phyloP scores from a whole-genome alignment of 2,329 filamentous ascomycete genomes.

The Aspergillus arachidicola region DNA sequence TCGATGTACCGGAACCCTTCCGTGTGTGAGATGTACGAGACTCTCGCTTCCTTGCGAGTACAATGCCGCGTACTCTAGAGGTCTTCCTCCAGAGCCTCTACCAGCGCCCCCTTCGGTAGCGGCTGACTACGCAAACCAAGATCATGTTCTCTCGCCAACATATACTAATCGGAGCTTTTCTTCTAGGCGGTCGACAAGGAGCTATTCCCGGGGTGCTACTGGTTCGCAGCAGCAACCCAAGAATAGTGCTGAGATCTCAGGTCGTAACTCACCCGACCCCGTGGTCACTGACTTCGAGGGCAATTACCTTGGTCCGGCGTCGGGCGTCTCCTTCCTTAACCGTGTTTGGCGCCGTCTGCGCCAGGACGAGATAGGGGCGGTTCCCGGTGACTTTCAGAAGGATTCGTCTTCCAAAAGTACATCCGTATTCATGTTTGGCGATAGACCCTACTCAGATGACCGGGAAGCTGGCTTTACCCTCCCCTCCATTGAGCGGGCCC shows the following conservation, averaged over 20 bases:
- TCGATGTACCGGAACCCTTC: slow-evolving; percentile 40
- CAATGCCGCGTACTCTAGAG: slow-evolving; percentile 41
- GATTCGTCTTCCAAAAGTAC: slow-evolving; percentile 44
- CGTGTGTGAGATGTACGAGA: slow-evolving; percentile 37
- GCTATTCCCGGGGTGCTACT: slow-evolving; percentile 4
- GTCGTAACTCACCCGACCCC: slow-evolving; percentile 48
- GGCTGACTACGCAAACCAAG: slow-evolving; percentile 12
- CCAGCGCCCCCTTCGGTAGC: slow-evolving; percentile 23
- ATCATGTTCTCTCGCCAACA: slow-evolving; percentile 3
- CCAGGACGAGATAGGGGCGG: slow-evolving; percentile 51
- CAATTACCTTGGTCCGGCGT: slow-evolving; percentile 58
- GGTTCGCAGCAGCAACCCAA: slow-evolving; percentile 5
- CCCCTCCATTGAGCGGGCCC: slow-evolving; percentile 41
- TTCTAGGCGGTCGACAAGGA: slow-evolving; percentile 10
- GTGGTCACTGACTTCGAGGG: slow-evolving; percentile 55
- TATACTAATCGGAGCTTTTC: slow-evolving; percentile 5
- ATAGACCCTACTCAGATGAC: slow-evolving; percentile 50
- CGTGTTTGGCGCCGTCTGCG: slow-evolving; percentile 69
- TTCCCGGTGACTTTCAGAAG: slow-evolving; percentile 31
- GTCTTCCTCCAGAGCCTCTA: slow-evolving; percentile 37
- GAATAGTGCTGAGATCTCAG: slow-evolving; percentile 21
- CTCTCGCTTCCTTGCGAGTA: slow-evolving; percentile 38
- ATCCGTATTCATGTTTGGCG: slow-evolving; percentile 53
- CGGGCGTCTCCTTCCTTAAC: slow-evolving; percentile 60
- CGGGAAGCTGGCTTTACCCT: slow-evolving; percentile 41